Base-by-base conservation (phyloP, 352 stramenopile species). In the Peronospora destructor region DNA sequence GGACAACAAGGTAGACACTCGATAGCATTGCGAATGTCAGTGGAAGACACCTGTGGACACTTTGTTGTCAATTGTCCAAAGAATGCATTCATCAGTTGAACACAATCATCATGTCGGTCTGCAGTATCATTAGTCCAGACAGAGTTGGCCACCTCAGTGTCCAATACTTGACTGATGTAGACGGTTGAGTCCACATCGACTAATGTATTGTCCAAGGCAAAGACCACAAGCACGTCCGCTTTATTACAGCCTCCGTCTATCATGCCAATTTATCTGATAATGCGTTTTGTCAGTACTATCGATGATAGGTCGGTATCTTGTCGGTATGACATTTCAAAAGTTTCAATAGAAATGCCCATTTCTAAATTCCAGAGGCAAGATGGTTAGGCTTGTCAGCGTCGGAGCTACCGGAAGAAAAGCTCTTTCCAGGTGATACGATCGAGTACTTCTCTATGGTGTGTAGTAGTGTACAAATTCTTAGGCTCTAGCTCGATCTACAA, bases 381-480 rank as follows among this genome's bases (percentile, higher is more conserved):
- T 64, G 45, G 67, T 67, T 25, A 58, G 64, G 44, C 73, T n/a
- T 89, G 26, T 69, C 75, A 34, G 69, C 68, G 16, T 72, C 64
- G 37, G 71, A 89, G 51, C 68, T 89, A 3, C 56, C 53, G 17
- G 50, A 55, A 3, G 78, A 89, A 66, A 71, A 55, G 60, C 72
- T 89, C 37, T 84, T 71, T 29, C 61, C 78, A 10, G 78, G 78
- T 30, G 78, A 89, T 61, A 87, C 72, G 4, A 68, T 89, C 53
- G 78, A 89, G 53, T 89, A 89, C 62, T 89, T 67, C 56, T 87
- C 75, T 25, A 87, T 89, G 73, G 64, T 77, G 25, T 26, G 23
- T 6, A 26, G 23, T 3, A 6, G 23, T 26, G 23, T 8, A 21
- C 1, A 6, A 23, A 16, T 16, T 40, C 8, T 11, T 17, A 16